A percentile compares a stretch with the other conserved stretches of the same genome.
These are phyloP conservation scores for Xylaria hypoxylon DNA, from an alignment of 2,329 filamentous ascomycete genomes.

Conservation along the genomic window DNA sequence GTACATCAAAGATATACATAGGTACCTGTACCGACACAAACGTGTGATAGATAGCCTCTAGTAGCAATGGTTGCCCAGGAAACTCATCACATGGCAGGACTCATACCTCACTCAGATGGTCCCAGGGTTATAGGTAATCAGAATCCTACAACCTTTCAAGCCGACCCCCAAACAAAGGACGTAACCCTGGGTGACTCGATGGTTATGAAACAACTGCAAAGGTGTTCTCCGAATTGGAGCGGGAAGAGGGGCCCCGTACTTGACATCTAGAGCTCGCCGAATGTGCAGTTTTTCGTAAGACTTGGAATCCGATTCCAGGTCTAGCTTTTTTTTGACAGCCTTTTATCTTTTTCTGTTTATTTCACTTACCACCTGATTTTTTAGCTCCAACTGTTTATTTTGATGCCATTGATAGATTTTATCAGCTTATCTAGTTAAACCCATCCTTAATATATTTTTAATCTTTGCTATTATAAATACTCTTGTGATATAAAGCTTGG, in stretches of 20 bases:
- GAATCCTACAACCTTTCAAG: background rate
- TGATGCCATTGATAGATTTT: too few relatives aligned
- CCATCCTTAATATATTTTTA: too few relatives aligned
- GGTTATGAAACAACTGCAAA: conserved; percentile 37
- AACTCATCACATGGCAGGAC: background rate
- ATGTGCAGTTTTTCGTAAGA: conserved; percentile 34
- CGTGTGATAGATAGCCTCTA: background rate
- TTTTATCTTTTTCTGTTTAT: conserved; percentile 2
- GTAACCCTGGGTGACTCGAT: conserved; percentile 36
- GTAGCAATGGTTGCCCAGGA: background rate
- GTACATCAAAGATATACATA: background rate
- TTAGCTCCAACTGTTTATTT: too few relatives aligned
- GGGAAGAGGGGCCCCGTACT: conserved; percentile 17
- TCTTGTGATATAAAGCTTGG: too few relatives aligned
- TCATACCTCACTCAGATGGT: too few relatives aligned
- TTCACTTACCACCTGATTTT: too few relatives aligned
- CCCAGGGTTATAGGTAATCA: background rate
- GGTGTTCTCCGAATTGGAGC: conserved; percentile 29
- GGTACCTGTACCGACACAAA: background rate
- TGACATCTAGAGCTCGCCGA: conserved; percentile 30
- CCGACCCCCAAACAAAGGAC: conserved; percentile 35
- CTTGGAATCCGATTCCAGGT: conserved; percentile 20
- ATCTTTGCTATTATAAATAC: too few relatives aligned
- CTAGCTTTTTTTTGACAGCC: conserved; percentile 26
- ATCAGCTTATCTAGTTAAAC: too few relatives aligned